Conservation (phyloP, 768 basidiomycete species). For the Tremella mesenterica region DNA sequence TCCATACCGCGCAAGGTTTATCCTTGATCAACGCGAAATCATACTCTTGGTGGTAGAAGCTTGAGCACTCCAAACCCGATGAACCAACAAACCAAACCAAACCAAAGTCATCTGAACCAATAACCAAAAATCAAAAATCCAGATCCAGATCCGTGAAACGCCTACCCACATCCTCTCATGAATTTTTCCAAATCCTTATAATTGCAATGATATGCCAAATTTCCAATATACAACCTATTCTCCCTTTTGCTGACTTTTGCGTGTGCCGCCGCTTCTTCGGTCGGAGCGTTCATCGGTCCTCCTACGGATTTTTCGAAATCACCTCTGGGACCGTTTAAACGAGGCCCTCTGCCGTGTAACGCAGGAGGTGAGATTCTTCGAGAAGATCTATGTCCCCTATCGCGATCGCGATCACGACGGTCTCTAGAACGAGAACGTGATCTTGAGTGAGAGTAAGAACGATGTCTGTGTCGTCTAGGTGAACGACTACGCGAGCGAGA, state of each 20-base stretch:
- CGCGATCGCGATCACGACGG: constrained; percentile 9
- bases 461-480: constrained; percentile 26
- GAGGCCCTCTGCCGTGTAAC: constrained; percentile 17
- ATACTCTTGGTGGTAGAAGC: too few species aligned
- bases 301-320: constrained; percentile 18
- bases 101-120: constrained; percentile 2
- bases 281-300: constrained; percentile 21
- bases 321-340: constrained; percentile 10
- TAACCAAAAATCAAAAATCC: constrained; percentile 8
- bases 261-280: constrained; percentile 91
- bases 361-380: constrained; percentile 9
- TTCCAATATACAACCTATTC: constrained; percentile 97
- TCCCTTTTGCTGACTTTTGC: constrained; percentile 94
- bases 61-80: background rate
- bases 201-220: constrained; percentile 96
- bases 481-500: constrained; percentile 46
- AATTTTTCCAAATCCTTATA: constrained; percentile 99
- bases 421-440: constrained; percentile 56
- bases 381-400: constrained; percentile 7
- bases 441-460: constrained; percentile 49
- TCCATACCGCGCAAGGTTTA: constrained; percentile 2
- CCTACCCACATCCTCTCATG: constrained; percentile 93
- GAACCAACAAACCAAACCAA: background rate
- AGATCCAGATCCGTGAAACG: constrained; percentile 12
- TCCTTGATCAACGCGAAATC: too few species aligned